Base-by-base conservation (phyloP, 164 flowering plant species). In the Sextonia rubra region DNA sequence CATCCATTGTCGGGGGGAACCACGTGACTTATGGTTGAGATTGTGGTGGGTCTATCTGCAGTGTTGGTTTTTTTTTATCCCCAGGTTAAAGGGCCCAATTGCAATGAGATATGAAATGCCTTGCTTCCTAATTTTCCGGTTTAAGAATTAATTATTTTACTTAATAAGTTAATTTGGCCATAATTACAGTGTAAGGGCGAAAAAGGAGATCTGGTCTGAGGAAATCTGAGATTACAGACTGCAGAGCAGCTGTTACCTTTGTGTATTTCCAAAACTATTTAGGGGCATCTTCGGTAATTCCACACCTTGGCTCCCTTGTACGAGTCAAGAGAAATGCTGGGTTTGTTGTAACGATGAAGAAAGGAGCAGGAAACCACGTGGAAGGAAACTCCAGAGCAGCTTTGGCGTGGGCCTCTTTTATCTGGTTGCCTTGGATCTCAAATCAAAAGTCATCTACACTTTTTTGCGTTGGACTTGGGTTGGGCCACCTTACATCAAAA, bases 331-430 rank as follows among this genome's bases (percentile, higher is more conserved):
- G 52, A 22, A 69, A 71, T 79, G 81, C 76, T 76, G 71, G 75
- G 75, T 69, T 72, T 76, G 78, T 79, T 79, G 81, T 73, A 76
- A 79, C 81, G 74, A 70, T 60, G 69, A 12, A 29, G 70, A 32
- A 49, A 72, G 61, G 71, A 63, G 72, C 71, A 75, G 44, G 75
- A 26, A 72, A n/a, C 76, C 81, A 76, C 78, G 75, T 79, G 73
- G 64, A 4, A 17, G 5, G 14, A 37, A 37, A 37, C 44, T 52
- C 14, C 47, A 30, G 32, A 18, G 15, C 18, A 20, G 32, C 12
- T 27, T 60, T 48, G n/a, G n/a, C n/a, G n/a, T n/a, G n/a, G n/a
- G 44, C 44, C 44, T 37, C 44, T 0, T 37, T 7, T 37, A 37
- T 9, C 4, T 2, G 44, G 44, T 9, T n/a, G n/a, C n/a, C n/a